Conservation (phyloP, 2,329 filamentous ascomycete genomes). For the Botryotinia globosa region DNA sequence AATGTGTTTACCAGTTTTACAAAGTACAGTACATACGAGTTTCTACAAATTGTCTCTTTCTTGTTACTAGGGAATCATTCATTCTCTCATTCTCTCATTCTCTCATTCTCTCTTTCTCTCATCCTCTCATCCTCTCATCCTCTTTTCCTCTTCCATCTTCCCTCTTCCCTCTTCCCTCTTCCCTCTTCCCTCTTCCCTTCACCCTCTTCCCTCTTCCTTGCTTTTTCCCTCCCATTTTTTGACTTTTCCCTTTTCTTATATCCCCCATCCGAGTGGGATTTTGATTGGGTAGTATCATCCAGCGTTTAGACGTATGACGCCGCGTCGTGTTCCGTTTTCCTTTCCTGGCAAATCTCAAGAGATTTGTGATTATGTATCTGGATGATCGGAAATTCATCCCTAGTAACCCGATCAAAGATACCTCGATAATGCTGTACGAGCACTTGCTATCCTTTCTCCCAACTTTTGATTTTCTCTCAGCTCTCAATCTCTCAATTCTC, state of each 20-base stretch:
- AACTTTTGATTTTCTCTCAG: neutral
- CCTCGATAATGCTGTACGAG: neutral
- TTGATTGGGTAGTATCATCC: conserved; percentile 2
- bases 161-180: no score
- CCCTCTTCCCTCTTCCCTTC: no score
- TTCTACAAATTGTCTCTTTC: neutral
- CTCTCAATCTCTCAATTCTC: neutral
- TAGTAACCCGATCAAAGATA: neutral
- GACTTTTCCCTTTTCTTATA: neutral
- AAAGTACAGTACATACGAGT: no score
- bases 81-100: no score
- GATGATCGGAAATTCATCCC: conserved; percentile 1
- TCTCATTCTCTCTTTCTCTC: no score
- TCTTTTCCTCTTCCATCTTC: neutral
- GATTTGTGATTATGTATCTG: neutral
- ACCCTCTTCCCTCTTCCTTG: neutral
- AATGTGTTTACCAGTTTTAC: no score
- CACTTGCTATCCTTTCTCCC: no score
- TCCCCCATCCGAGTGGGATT: neutral
- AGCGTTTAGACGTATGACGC: conserved; percentile 13
- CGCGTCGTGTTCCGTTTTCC: conserved; percentile 4
- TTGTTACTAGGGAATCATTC: no score
- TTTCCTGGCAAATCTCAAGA: conserved; percentile 2
- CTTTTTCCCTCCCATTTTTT: neutral
- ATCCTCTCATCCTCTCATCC: no score